Percentiles rank a stretch among this genome's conserved stretches.
Evolutionary conservation across 768 basidiomycete species (phyloP).

Genomic region (Russula foetens): DNA sequence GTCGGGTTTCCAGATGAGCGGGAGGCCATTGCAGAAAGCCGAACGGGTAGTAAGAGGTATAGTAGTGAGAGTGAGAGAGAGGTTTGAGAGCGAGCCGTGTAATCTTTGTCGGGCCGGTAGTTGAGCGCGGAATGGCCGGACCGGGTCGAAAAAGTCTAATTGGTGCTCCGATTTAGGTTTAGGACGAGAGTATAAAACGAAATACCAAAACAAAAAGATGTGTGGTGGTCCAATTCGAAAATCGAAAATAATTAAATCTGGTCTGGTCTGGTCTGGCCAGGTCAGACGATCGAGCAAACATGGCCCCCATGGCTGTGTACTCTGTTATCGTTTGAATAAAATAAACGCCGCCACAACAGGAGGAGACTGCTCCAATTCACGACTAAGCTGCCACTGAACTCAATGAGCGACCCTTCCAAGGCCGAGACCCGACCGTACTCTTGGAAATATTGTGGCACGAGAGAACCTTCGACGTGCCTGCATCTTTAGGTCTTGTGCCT

Average conservation of each 20-base stretch:
- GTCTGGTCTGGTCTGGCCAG: too few relatives aligned
- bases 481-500: not conserved
- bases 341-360: not conserved
- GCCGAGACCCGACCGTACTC: not conserved
- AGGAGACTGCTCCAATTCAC: not conserved
- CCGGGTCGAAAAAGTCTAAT: not conserved
- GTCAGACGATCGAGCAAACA: not conserved
- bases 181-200: not conserved
- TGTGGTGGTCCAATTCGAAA: too few relatives aligned
- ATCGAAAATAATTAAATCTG: not conserved
- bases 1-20: constrained; percentile 53
- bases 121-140: not conserved
- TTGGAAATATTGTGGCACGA: not conserved
- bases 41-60: not conserved
- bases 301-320: not conserved
- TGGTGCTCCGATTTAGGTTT: not conserved
- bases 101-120: not conserved
- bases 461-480: not conserved
- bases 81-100: too few relatives aligned
- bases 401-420: not conserved
- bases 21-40: constrained; percentile 39
- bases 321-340: not conserved
- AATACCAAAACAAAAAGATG: not conserved
- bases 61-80: too few relatives aligned
- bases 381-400: not conserved